phyloP scores from a whole-genome alignment of 257 asterid genomes.

The Plectranthus barbatus region DNA sequence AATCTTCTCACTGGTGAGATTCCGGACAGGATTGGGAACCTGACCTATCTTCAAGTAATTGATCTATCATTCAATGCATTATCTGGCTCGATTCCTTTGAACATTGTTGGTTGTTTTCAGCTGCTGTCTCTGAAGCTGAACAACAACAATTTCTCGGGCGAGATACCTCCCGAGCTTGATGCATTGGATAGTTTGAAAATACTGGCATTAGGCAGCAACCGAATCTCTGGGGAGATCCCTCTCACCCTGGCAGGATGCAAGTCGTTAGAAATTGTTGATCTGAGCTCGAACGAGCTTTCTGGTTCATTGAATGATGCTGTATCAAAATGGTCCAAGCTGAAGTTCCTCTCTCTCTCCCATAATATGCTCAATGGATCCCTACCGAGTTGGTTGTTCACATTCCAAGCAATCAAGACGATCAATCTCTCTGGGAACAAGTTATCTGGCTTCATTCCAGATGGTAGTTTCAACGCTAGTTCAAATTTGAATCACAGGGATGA shows the following conservation, averaged over 20 bases:
- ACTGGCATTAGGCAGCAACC: slow-evolving; percentile 60
- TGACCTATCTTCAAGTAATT: slow-evolving; percentile 83
- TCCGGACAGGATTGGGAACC: slow-evolving; percentile 78
- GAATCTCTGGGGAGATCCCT: slow-evolving; percentile 86
- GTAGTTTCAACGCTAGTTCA: slow-evolving; percentile 43
- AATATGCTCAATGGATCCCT: slow-evolving; percentile 63
- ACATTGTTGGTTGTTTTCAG: slow-evolving; percentile 93
- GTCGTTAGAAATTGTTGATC: slow-evolving; percentile 85
- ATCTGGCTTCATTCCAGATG: slow-evolving; percentile 62
- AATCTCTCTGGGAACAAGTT: slow-evolving; percentile 68
- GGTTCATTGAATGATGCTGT: slow-evolving; percentile 77
- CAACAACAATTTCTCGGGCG: slow-evolving; percentile 82
- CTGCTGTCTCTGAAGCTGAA: slow-evolving; percentile 57
- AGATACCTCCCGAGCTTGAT: slow-evolving; percentile 90
- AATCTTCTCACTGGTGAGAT: slow-evolving; percentile 68
- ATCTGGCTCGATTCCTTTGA: slow-evolving; percentile 70
- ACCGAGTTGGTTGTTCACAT: slow-evolving; percentile 76
- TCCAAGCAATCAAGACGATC: slow-evolving; percentile 42
- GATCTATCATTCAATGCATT: slow-evolving; percentile 72
- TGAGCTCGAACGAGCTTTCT: slow-evolving; percentile 69
- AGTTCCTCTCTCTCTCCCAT: slow-evolving; percentile 65
- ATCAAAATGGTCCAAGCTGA: slow-evolving; percentile 74
- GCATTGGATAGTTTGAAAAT: slow-evolving; percentile 82
- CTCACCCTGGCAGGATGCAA: slow-evolving; percentile 92
- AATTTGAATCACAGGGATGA: slow-evolving; percentile 27